Base-by-base conservation (phyloP, 1,139 yeast species). In the Barnettozyma hawaiiensis region DNA sequence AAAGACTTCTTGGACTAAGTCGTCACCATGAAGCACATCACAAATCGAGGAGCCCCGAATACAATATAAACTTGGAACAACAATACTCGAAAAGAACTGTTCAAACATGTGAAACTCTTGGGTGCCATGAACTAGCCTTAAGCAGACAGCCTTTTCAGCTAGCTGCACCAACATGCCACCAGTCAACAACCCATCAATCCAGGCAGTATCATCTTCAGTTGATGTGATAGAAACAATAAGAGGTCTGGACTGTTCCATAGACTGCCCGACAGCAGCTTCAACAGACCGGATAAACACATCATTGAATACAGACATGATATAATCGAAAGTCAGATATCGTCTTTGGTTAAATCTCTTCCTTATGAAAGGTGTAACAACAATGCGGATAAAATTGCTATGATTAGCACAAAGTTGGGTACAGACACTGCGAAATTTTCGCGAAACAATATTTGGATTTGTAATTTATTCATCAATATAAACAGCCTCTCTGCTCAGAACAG, bases 401-500 rank as follows among this genome's bases (percentile, higher is more conserved):
- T n/a, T n/a, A n/a, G n/a, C n/a, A n/a, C n/a, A n/a, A n/a, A n/a
- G n/a, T n/a, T n/a, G n/a, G n/a, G n/a, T n/a, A n/a, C n/a, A n/a
- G n/a, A n/a, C n/a, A n/a, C n/a, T n/a, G n/a, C n/a, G n/a, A n/a
- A n/a, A n/a, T n/a, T n/a, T 26, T 26, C 29, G 29, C 29, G 29
- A 24, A 24, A 14, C n/a, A n/a, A 14, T 14, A 4, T 16, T n/a
- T 16, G 10, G 12, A 7, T 26, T n/a, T 26, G 12, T 16, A 10
- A 22, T 22, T 32, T 32, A 37, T 14, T 45, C 43, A 14, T 50
- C 54, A 7, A 47, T 39, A 26, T 48, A 54, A 7, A 75, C 74
- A 7, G 71, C 67, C 39, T 76, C 80, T 52, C 79, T 70, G 49
- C 82, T 76, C 16, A 72, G 55, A 5, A 74, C 59, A 1, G 80